A percentile compares a stretch with the other conserved stretches of the same genome.
These are phyloP conservation scores for Fusarium sp. DNA, from an alignment of 2,329 filamentous ascomycete species.

Conservation along the genomic window DNA sequence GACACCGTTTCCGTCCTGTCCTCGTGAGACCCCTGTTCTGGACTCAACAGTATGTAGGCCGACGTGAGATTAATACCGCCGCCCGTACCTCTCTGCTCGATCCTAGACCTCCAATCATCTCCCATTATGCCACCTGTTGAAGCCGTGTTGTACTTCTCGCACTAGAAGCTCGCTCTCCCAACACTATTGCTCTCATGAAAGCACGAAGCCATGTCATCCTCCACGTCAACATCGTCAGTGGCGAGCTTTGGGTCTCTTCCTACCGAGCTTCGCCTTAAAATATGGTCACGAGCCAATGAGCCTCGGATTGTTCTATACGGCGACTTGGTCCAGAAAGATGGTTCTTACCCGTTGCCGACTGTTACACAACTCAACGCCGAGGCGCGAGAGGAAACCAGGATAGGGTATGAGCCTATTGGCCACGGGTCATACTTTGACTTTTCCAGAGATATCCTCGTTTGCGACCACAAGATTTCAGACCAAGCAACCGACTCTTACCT, in stretches of 20 bases:
- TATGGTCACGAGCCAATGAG: constrained; percentile 53
- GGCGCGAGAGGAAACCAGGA: constrained; percentile 49
- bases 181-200: constrained; percentile 9
- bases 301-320: constrained; percentile 52
- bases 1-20: constrained; percentile 46
- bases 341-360: constrained; percentile 50
- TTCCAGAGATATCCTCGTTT: constrained; percentile 52
- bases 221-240: constrained; percentile 18
- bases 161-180: constrained; percentile 18
- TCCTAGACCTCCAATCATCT: constrained; percentile 30
- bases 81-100: constrained; percentile 31
- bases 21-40: constrained; percentile 43
- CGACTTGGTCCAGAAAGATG: constrained; percentile 47
- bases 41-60: constrained; percentile 34
- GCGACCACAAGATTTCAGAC: constrained; percentile 52
- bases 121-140: constrained; percentile 17
- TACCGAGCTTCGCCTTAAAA: constrained; percentile 53
- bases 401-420: constrained; percentile 51
- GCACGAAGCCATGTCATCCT: constrained; percentile 12
- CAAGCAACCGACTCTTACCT: constrained; percentile 47
- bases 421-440: constrained; percentile 53
- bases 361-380: constrained; percentile 53
- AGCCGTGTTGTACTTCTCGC: constrained; percentile 2
- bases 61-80: constrained; percentile 43
- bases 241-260: constrained; percentile 48